Conservation (phyloP, 2,329 filamentous ascomycete genomes). For the Pyrenochaeta sp. region DNA sequence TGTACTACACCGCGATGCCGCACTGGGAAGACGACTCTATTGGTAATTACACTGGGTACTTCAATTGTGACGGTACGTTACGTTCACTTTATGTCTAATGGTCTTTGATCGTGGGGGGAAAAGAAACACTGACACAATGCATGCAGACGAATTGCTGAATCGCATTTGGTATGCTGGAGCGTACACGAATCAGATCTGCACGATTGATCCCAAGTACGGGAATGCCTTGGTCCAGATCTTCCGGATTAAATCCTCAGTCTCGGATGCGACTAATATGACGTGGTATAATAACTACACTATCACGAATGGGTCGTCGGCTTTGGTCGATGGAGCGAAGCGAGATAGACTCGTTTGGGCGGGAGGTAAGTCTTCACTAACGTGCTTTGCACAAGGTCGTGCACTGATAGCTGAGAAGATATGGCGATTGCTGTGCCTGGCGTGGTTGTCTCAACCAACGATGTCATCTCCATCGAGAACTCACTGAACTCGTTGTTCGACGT, state of each 20-base stretch:
- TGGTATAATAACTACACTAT: constrained; percentile 55
- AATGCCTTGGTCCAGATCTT: constrained; percentile 46
- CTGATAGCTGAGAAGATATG: constrained; percentile 55
- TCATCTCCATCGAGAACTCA: constrained; percentile 59
- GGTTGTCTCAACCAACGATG: constrained; percentile 62
- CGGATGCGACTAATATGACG: constrained; percentile 40
- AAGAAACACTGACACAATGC: constrained; percentile 2
- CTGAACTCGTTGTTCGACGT: constrained; percentile 57
- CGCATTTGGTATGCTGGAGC: constrained; percentile 55
- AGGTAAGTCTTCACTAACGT: constrained; percentile 17
- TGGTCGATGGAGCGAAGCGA: constrained; percentile 65
- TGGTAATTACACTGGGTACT: constrained; percentile 51
- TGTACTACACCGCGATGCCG: constrained; percentile 57
- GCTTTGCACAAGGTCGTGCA: background rate
- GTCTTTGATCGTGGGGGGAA: background rate
- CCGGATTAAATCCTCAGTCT: constrained; percentile 36
- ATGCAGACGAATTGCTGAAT: constrained; percentile 52
- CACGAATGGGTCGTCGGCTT: constrained; percentile 45
- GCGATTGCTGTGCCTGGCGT: constrained; percentile 63
- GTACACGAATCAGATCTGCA: constrained; percentile 51
- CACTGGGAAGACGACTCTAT: constrained; percentile 49
- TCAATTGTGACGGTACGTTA: constrained; percentile 50
- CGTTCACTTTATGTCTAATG: background rate
- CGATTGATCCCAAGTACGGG: constrained; percentile 46
- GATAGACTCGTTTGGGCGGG: constrained; percentile 68